Conservation (phyloP, 768 basidiomycete genomes). For the Lenzites betulinus region DNA sequence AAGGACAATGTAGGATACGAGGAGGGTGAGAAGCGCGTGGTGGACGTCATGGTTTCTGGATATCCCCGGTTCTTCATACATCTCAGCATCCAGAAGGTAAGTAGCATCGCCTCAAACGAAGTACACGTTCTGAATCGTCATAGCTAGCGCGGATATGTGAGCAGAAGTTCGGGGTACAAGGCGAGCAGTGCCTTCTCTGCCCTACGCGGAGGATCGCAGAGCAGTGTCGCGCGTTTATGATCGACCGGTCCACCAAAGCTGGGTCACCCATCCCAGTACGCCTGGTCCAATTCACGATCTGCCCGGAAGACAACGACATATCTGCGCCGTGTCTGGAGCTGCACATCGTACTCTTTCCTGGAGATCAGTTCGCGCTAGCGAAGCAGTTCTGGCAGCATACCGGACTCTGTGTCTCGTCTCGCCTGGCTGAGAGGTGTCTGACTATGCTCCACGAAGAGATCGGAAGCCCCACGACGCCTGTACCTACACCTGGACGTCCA, state of each 20-base stretch:
- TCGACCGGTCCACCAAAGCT: slow-evolving; percentile 46
- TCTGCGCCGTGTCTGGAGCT: slow-evolving; percentile 53
- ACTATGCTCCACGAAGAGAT: slow-evolving; percentile 55
- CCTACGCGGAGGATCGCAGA: slow-evolving; percentile 74
- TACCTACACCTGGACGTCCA: slow-evolving; percentile 29
- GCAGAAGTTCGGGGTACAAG: slow-evolving; percentile 70
- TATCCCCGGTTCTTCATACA: slow-evolving; percentile 97
- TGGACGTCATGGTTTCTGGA: slow-evolving; percentile 80
- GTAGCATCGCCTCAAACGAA: slow-evolving; percentile 23
- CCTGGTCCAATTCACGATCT: slow-evolving; percentile 71
- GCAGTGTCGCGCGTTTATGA: slow-evolving; percentile 74
- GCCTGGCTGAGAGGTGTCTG: slow-evolving; percentile 82
- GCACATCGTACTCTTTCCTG: slow-evolving; percentile 80
- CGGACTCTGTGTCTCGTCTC: slow-evolving; percentile 86
- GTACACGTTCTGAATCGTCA: slow-evolving; percentile 2
- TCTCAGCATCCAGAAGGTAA: slow-evolving; percentile 78
- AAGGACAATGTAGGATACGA: slow-evolving; percentile 90
- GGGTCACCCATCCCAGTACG: slow-evolving; percentile 51
- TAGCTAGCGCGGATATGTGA: slow-evolving; percentile 81
- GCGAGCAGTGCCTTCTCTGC: slow-evolving; percentile 80
- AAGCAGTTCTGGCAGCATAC: slow-evolving; percentile 98
- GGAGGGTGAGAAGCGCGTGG: slow-evolving; percentile 79
- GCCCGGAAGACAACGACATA: slow-evolving; percentile 50
- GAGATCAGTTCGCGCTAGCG: slow-evolving; percentile 59
- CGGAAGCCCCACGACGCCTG: slow-evolving; percentile 13